Base-by-base conservation (phyloP, 2,329 filamentous ascomycete genomes). In the Paecilomyces dactylethromorphus region DNA sequence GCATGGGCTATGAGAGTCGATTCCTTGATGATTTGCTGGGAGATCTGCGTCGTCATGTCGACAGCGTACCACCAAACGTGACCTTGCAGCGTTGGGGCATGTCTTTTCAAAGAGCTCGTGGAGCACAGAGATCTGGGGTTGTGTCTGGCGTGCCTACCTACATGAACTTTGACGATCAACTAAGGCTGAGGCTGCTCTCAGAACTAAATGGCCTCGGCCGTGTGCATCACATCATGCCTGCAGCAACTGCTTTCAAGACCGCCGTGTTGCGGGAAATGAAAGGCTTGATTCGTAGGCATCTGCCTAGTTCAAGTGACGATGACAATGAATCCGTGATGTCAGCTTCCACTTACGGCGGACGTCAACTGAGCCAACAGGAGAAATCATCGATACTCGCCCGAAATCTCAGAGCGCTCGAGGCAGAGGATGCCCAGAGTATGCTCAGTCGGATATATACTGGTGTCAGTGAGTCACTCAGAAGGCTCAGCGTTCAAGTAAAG, bases 221-320 rank as follows among this genome's bases (percentile, higher is more conserved):
- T 54, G 90, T 92, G 24, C 88, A 87, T 63, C 87, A 94, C 68
- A 89, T 93, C 1, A 86, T 87, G 3, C 84, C 87, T 35, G 94
- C 94, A 21, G 90, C 92, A n/a, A 83, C 87, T 45, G 86, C 87
- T 0, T 97, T 94, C 73, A 86, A 93, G 63, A 92, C 96, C 49
- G 84, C 90, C 0, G 86, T 96, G 12, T 78, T 96, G 62, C 87
- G 90, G 55, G 94, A 99, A 73, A 88, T 97, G 71, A 89, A 93
- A 66, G 87, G 85, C 33, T 79, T 97, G 54, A 93, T 99, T 55
- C 85, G 92, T 57, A 85, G 87, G 59, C 89, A 93, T 24, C 81
- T 99, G 45, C 94, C 94, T 0, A 96, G 92, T 69, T 96, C 93
- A 11, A 94, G 86, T 66, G 94, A 99, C 60, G 93, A 97, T 65